A percentile compares a stretch with the other conserved stretches of the same genome.
These are phyloP conservation scores for Grosmannia penicillata DNA, from an alignment of 2,329 filamentous ascomycete species.

Conservation along the genomic window DNA sequence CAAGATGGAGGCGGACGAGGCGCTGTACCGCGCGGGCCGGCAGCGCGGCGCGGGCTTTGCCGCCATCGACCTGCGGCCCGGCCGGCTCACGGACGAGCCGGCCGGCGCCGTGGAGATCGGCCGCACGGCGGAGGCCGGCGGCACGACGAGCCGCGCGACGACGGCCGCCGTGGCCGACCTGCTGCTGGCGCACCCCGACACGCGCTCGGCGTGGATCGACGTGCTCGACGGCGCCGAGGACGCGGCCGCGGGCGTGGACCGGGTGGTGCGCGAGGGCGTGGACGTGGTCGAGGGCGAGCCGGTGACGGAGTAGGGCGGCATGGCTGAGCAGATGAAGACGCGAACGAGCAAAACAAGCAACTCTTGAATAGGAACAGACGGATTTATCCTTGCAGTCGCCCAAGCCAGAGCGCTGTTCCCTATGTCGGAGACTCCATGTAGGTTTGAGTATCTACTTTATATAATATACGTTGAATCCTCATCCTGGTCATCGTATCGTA, in stretches of 20 bases:
- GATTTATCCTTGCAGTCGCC: too few species aligned
- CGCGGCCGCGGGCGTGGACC: constrained; percentile 29
- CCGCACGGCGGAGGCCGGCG: constrained; percentile 22
- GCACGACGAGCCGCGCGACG: constrained; percentile 36
- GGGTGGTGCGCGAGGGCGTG: constrained; percentile 32
- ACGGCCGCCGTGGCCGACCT: constrained; percentile 44
- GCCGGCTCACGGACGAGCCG: constrained; percentile 29
- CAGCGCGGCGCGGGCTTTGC: constrained; percentile 22
- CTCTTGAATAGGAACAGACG: too few species aligned
- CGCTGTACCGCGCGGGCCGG: constrained; percentile 32
- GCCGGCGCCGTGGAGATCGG: constrained; percentile 33
- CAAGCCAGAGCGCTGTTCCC: too few species aligned
- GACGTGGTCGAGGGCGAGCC: constrained; percentile 38
- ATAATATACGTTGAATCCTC: too few species aligned
- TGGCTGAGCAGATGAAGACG: too few species aligned
- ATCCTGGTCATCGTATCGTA: too few species aligned
- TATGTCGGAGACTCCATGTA: too few species aligned
- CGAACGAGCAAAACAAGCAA: too few species aligned
- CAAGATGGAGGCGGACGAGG: constrained; percentile 45
- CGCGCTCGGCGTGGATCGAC: constrained; percentile 37
- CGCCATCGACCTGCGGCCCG: constrained; percentile 39
- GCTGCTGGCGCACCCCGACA: constrained; percentile 32
- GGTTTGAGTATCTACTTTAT: too few species aligned
- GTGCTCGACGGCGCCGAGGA: constrained; percentile 38
- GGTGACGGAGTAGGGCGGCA: constrained; percentile 9